Evolutionary conservation across 2,329 filamentous ascomycete species (phyloP), one percentile per base, ranked within the genome.

Genomic region (Colletotrichum navitas): DNA sequence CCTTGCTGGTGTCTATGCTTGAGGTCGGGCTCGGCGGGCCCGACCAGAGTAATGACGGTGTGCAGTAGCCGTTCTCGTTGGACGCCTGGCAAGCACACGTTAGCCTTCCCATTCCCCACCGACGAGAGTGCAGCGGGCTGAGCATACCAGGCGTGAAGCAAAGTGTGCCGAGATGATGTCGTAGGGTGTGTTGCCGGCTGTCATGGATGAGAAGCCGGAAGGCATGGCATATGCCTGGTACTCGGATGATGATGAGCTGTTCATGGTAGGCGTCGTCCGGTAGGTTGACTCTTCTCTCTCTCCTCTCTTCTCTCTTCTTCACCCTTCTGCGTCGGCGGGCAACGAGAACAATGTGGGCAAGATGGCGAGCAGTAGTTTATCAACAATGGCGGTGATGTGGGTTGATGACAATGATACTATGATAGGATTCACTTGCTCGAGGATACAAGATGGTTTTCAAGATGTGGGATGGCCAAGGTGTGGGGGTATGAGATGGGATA

Each of bases 81-180:
- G 68, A 61, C 11, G 43, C 51, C 69, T 74, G 65, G 4, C 16
- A 34, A n/a, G 16, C 52, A 14, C 12, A 2, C 45, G 29, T 68
- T 49, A 56, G 54, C 16, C 45, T 39, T 18, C 18, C 29, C 12
- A 29, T 39, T 16, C 26, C 41, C 32, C 24, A 29, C 14, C 32
- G 34, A 34, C 24, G 21, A 32, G 43, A 18, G 18, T 2, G 24
- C n/a, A 14, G 24, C 5, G 34, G 39, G 7, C 18, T 32, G 34
- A 2, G 54, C 65, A 43, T 70, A 69, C 69, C 21, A 73, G 63
- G 34, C 58, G 56, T 39, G 65, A 39, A n/a, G 65, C 62, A 43
- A 74, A 74, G 64, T 69, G 69, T 32, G 69, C 58, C 29, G 72
- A 70, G 45, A 74, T 72, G 24, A 73, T 45, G 34, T 74, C 72